Base-by-base conservation (phyloP, 371 early-diverging fungal species). In the Mortierella sp. region DNA sequence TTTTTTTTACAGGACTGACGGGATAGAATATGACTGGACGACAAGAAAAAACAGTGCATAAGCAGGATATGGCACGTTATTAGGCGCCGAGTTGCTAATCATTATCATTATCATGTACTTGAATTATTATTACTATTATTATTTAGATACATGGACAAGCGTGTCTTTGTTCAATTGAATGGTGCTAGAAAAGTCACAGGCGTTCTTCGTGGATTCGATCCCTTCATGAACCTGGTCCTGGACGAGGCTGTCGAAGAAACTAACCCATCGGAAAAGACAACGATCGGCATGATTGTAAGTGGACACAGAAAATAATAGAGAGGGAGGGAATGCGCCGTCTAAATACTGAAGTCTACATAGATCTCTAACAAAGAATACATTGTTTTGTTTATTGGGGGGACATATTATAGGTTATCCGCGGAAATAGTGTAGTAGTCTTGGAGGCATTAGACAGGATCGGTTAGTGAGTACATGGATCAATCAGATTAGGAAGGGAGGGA, bases 181-280 rank as follows among this genome's bases (percentile, higher is more conserved):
- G 96, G 96, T 55, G 91, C 92, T 84, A 91, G 99, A 69, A 91
- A 92, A 84, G 96, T 99, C 22, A 91, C 92, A 48, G 99, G 99
- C 58, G 88, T 97, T 45, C 92, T 99, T 80, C 94, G 99, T 64
- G 99, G 99, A 33, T 99, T 89, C 75, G 99, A 99, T 84, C 96
- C 99, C 21, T 99, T 98, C 86, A 96, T 98, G 98, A 99, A 99
- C 88, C 84, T 99, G 76, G 98, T 98, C n/a, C 84, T 99, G 83
- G 99, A 97, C 71, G 97, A 97, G 59, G 93, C 97, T 57, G 87
- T 92, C 40, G 98, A 98, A 83, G 94, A 94, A 73, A 85, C 92
- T 15, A 88, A 89, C 40, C 90, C 91, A 6, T 88, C 89, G 28
- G 92, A 95, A 68, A 91, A 89, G 68, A 83, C 88, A 43, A 79